Base-by-base conservation (phyloP, 2,329 filamentous ascomycete genomes). In the Pseudogymnoascus sp. region DNA sequence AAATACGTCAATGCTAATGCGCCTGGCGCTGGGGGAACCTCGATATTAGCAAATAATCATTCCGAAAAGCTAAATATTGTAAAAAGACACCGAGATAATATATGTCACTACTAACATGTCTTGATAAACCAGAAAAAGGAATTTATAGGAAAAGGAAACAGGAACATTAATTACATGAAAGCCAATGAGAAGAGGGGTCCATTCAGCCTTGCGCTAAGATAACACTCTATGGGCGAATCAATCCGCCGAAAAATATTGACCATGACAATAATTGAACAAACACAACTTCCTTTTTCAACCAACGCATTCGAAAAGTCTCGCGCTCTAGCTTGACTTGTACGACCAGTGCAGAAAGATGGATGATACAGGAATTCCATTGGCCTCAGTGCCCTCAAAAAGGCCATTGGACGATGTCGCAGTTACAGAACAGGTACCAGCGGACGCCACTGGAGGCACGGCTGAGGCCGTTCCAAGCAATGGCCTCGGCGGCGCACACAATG, bases 11-110 rank as follows among this genome's bases (percentile, higher is more conserved):
- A 67, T 65, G 70, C 65, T 61, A 68, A 71, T 65, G 65, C 66
- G 21, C 65, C 66, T 50, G 72, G 74, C 60, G 73, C 70, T 60
- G 65, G 53, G 12, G 61, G 64, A 33, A 33, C 28, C 28, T 35
- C 50, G 8, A 56, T 56, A 56, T 12, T 56, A 33, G 50, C 5
- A 56, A 56, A 18, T 21, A 56, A 33, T 33, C n/a, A 33, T 56
- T 56, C 5, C 5, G 18, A 14, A 56, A 33, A 14, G 16, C 16
- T 21, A 21, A 5, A 35, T 11, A 12, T 33, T n/a, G 2, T 33
- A 56, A 21, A 33, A 33, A 14, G 5, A 21, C 16, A 35, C 50
- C 4, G 5, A 2, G n/a, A 21, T 56, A 56, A 33, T 33, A 1
- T 14, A 56, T 35, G 28, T 5, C 18, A 33, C 16, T 35, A 56